Base-by-base conservation (phyloP, 1,284 basidiomycete genomes). In the Cryptococcus maquisensis region DNA sequence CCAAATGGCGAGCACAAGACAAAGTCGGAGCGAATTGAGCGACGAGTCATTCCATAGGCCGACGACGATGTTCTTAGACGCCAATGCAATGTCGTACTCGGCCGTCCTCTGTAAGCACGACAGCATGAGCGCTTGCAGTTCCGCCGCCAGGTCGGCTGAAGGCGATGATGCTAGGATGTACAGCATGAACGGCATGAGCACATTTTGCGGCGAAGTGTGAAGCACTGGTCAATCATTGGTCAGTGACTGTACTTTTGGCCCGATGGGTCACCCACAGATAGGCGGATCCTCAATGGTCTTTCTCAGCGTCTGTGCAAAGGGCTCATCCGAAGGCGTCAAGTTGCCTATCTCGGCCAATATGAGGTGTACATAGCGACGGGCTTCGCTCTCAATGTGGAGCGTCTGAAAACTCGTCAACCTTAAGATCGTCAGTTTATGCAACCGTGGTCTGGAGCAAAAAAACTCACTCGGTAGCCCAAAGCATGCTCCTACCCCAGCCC, bases 401-500 rank as follows among this genome's bases (percentile, higher is more conserved):
- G 66, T 68, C 52, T 73, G 69, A 39, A 67, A 67, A 39, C 59
- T 68, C n/a, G 59, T 52, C 2, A 60, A 52, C 51, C 68, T 68
- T 38, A 2, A 10, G 28, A 32, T 4, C 10, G 28, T 32, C n/a
- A 20, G 36, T 44, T 12, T 26, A 15, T 45, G 43, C 43, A 45
- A 15, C 18, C 16, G 10, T 20, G n/a, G 23, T 36, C 10, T 18
- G 21, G n/a, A n/a, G 35, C 23, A 1, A 32, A 20, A 18, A 7
- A 32, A 56, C 72, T 57, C 49, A 74, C 72, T 74, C 71, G 13
- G 60, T 60, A 9, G 61, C 47, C 68, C 69, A 72, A 2, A 56
- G 42, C 1, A 53, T 57, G 32, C 66, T 56, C 18, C 53, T 58
- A 5, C 61, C 61, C 51, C 60, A 54, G 3, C 45, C 45, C 10